Percentiles rank a stretch among this genome's conserved stretches.
These are phyloP conservation scores for Suillus subaureus DNA, from an alignment of 768 basidiomycete species.

Conservation along the genomic window DNA sequence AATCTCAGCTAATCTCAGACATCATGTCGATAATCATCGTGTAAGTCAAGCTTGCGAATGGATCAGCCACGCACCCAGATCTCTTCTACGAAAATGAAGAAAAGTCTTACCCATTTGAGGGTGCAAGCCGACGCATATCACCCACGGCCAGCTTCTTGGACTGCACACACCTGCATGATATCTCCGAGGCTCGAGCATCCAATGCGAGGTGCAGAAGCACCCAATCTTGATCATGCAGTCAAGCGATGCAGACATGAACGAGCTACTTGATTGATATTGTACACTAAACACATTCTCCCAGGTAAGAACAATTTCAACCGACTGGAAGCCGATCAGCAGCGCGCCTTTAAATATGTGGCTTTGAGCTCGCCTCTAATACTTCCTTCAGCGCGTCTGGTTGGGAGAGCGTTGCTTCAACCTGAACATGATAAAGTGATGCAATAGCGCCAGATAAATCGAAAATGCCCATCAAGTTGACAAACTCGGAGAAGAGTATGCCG, in stretches of 20 bases:
- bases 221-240: background rate
- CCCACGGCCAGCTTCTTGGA: background rate
- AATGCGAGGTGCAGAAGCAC: background rate
- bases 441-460: background rate
- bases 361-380: background rate
- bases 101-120: background rate
- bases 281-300: background rate
- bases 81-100: background rate
- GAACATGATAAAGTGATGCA: background rate
- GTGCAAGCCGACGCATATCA: background rate
- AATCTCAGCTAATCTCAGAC: conserved; percentile 2
- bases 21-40: background rate
- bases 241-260: background rate
- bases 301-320: background rate
- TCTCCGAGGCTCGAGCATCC: background rate
- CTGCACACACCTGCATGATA: background rate
- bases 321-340: background rate
- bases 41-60: background rate
- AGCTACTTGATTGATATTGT: background rate
- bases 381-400: background rate
- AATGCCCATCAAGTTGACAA: background rate
- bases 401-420: background rate
- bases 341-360: background rate
- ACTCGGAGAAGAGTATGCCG: background rate
- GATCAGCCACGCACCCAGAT: background rate